phyloP scores from a whole-genome alignment of 371 early-diverging fungal genomes.

The Rhizopus sp. region DNA sequence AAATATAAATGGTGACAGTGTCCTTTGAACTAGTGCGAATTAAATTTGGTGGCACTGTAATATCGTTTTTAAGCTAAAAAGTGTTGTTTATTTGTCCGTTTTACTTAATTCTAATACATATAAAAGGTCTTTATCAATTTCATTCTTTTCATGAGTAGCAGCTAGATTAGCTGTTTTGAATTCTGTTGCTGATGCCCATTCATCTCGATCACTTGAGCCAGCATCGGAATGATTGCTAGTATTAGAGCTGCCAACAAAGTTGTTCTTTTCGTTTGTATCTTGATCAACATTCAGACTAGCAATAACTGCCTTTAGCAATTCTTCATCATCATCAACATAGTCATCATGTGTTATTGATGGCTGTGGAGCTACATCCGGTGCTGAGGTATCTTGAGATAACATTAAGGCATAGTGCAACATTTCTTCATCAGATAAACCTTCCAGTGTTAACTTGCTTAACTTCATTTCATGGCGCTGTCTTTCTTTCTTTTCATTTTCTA shows the following conservation, averaged over 20 bases:
- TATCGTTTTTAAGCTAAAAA: slow-evolving; percentile 5
- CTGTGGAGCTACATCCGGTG: neutral
- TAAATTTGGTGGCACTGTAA: too few relatives aligned
- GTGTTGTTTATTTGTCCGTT: slow-evolving; percentile 31
- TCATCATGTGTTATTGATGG: slow-evolving; percentile 3
- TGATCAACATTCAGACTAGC: slow-evolving; percentile 35
- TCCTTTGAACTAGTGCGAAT: slow-evolving; percentile 1
- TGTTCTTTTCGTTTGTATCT: neutral
- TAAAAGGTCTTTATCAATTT: slow-evolving; percentile 44
- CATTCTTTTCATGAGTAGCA: slow-evolving; percentile 21
- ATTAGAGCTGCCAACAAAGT: neutral
- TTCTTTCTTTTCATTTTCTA: slow-evolving; percentile 37
- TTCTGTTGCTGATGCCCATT: slow-evolving; percentile 15
- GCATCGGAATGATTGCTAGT: neutral
- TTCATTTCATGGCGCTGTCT: slow-evolving; percentile 27
- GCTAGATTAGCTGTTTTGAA: neutral
- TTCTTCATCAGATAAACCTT: slow-evolving; percentile 50
- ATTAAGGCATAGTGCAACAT: slow-evolving; percentile 53
- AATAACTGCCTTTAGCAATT: slow-evolving; percentile 44
- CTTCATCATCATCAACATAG: slow-evolving; percentile 43
- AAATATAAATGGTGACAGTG: neutral
- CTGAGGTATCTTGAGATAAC: slow-evolving; percentile 37
- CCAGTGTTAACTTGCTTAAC: slow-evolving; percentile 36
- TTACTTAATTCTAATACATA: slow-evolving; percentile 45
- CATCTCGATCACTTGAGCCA: slow-evolving; percentile 4